phyloP scores from a whole-genome alignment of 78 protist species.

The Dictyostelium firmibasis region DNA sequence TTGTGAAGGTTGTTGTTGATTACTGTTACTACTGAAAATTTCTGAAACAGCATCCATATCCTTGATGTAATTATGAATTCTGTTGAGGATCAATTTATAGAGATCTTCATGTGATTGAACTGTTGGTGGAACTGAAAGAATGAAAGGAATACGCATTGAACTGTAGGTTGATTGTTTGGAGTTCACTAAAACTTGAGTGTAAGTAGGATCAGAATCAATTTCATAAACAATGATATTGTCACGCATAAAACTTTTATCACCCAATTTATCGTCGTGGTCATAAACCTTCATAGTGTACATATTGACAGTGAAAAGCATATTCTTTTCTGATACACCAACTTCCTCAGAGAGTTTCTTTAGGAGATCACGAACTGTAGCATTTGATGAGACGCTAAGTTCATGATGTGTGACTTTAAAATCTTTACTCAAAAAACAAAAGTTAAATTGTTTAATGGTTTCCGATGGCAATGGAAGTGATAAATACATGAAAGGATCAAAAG shows the following conservation, averaged over 20 bases:
- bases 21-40: background rate
- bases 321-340: background rate
- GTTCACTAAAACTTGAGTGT: background rate
- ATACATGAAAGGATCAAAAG: constrained; percentile 95
- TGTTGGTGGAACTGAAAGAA: background rate
- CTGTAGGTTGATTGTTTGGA: background rate
- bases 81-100: background rate
- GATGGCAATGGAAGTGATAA: constrained; percentile 90
- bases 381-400: background rate
- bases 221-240: constrained; percentile 14
- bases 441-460: background rate
- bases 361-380: background rate
- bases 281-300: background rate
- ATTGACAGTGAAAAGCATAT: background rate
- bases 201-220: background rate
- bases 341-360: background rate
- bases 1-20: background rate
- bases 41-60: background rate
- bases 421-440: background rate
- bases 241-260: background rate
- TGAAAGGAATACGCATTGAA: constrained; percentile 10
- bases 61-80: background rate
- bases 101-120: background rate
- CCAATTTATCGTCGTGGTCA: background rate
- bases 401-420: background rate